These are phyloP conservation scores for Lecanicillium sp. DNA, from an alignment of 2,329 filamentous ascomycete genomes.

Conservation along the genomic window DNA sequence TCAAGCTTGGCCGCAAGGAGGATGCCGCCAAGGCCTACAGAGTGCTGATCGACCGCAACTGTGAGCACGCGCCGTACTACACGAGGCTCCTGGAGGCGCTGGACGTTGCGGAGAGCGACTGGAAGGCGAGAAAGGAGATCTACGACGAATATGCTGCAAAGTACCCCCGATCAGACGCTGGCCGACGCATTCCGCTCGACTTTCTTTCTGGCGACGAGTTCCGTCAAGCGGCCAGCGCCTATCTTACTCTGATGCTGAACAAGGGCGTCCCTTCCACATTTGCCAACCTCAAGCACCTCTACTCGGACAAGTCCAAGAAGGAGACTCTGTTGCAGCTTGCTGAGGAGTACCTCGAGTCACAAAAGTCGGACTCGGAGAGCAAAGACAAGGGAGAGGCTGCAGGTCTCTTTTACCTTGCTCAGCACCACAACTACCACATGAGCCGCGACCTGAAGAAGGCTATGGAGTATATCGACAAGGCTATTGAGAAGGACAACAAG, in stretches of 20 bases:
- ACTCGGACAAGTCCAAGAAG: conserved; percentile 71
- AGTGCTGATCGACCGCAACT: conserved; percentile 75
- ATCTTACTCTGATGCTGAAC: conserved; percentile 77
- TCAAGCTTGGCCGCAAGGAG: conserved; percentile 67
- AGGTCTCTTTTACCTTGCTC: conserved; percentile 86
- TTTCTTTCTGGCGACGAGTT: conserved; percentile 83
- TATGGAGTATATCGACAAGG: conserved; percentile 73
- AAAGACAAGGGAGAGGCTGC: conserved; percentile 64
- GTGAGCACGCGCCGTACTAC: conserved; percentile 84
- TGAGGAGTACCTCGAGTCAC: conserved; percentile 66
- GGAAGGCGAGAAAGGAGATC: conserved; percentile 61
- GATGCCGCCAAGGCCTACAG: conserved; percentile 81
- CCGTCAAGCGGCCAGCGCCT: conserved; percentile 66
- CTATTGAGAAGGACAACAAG: conserved; percentile 70
- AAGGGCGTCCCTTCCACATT: conserved; percentile 95
- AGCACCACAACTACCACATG: conserved; percentile 91
- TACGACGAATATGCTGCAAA: conserved; percentile 73
- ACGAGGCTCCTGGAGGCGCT: conserved; percentile 66
- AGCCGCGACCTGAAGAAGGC: conserved; percentile 82
- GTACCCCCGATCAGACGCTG: conserved; percentile 76
- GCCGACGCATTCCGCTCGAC: conserved; percentile 79
- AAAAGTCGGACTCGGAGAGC: conserved; percentile 42
- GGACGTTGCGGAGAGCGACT: conserved; percentile 52
- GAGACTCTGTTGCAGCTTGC: conserved; percentile 69
- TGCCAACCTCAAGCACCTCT: conserved; percentile 92